Base-by-base conservation (phyloP, 148 eudicot species). In the Chenopodium suecicum region DNA sequence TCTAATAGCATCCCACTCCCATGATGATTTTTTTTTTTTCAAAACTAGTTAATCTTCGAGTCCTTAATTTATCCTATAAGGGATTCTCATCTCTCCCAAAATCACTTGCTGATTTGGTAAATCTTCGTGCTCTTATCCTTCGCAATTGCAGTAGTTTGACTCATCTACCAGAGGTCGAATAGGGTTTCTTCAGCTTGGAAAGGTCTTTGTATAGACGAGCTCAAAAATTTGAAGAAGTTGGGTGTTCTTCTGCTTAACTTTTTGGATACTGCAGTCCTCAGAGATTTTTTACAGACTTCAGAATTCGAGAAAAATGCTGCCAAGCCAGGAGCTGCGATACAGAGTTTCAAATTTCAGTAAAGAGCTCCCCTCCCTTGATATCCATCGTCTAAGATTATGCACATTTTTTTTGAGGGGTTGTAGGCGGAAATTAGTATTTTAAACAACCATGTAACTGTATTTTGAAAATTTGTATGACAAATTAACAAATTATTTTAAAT, bases 121-220 rank as follows among this genome's bases (percentile, higher is more conserved):
- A 78, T n/a, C 76, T 86, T 2, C 65, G 41, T 4, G 88, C 88
- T 1, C 86, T 86, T 41, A 70, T 86, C 16, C 9, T 86, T 70
- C 83, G 82, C 37, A 54, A 37, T 9, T 86, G 88, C 77, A 50
- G 66, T 14, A 77, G 78, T 37, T 27, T 86, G 37, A 86, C 34
- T 23, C 5, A 19, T 9, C 44, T 83, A 7, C 86, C 83, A 86
- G 88, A 80, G 86, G 11, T 86, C 88, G 20, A 78, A 74, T 69
- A 69, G 73, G 41, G 64, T 81, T 10, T 34, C 44, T 73, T 78
- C 70, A 56, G 50, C 13, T 13, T 74, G 82, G 80, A 66, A 23
- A 2, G 86, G 86, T 19, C 85, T 81, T 20, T 87, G 81, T 67
- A 74, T 84, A 1, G 89, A 86, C 62, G 86, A 86, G 75, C 75